A percentile compares a stretch with the other conserved stretches of the same genome.
Conservation (phyloP, 2,329 filamentous ascomycete genomes). For the Aspergillus fijiensis region DNA sequence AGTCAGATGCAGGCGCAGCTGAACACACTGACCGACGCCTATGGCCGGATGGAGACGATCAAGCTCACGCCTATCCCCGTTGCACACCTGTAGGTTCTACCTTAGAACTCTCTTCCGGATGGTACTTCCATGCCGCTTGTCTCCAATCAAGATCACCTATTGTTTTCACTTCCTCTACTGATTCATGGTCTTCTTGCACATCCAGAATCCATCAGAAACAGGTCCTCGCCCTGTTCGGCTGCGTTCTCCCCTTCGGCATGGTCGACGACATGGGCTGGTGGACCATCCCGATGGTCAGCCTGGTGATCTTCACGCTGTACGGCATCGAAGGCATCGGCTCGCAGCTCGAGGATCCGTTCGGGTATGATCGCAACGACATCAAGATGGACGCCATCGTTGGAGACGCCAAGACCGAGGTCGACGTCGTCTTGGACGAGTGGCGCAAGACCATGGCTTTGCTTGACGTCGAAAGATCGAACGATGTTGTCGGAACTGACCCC, state of each 20-base stretch:
- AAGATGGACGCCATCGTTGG: slow-evolving; percentile 66
- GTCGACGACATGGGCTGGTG: slow-evolving; percentile 65
- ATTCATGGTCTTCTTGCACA: not conserved
- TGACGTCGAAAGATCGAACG: slow-evolving; percentile 12
- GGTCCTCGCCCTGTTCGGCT: slow-evolving; percentile 61
- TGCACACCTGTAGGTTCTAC: slow-evolving; percentile 53
- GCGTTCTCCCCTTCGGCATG: slow-evolving; percentile 63
- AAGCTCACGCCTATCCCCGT: slow-evolving; percentile 64
- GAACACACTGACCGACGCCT: slow-evolving; percentile 57
- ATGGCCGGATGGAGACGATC: slow-evolving; percentile 65
- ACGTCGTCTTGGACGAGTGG: slow-evolving; percentile 61
- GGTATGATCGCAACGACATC: slow-evolving; percentile 65
- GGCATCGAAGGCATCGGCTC: slow-evolving; percentile 64
- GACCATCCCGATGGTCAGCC: slow-evolving; percentile 57
- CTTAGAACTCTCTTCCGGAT: not conserved
- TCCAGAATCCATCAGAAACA: slow-evolving; percentile 62
- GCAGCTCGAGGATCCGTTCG: slow-evolving; percentile 66
- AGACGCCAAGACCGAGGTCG: slow-evolving; percentile 58
- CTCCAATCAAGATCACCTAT: too few relatives aligned
- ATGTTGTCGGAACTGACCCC: not conserved
- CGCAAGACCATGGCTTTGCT: slow-evolving; percentile 31
- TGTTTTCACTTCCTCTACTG: not conserved
- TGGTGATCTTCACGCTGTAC: slow-evolving; percentile 64
- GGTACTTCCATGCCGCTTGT: too few relatives aligned
- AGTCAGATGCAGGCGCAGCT: slow-evolving; percentile 59